Conservation (phyloP, 768 basidiomycete species). For the Leccinum obscurum region DNA sequence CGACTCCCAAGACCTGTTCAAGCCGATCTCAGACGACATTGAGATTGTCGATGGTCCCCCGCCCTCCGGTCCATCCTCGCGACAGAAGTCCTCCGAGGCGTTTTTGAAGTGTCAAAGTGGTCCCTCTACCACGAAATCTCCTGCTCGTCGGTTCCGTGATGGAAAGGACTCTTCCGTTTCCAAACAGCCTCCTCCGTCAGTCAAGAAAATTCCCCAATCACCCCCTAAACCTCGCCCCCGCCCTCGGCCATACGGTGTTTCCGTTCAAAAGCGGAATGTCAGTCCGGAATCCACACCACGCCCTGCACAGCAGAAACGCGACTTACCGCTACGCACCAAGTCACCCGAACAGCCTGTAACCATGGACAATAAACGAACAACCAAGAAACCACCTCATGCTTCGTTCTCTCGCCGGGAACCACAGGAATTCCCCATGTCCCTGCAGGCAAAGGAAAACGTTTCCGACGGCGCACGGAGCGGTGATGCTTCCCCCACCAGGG, state of each 20-base stretch:
- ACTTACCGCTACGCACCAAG: slow-evolving; percentile 8
- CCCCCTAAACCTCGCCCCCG: slow-evolving; percentile 17
- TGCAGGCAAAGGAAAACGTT: slow-evolving; percentile 25
- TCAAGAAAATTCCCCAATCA: neutral
- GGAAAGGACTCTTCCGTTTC: slow-evolving; percentile 6
- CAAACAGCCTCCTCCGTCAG: neutral
- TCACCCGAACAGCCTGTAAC: slow-evolving; percentile 4
- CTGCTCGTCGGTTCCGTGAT: neutral
- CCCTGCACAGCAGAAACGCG: neutral
- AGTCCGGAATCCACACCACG: slow-evolving; percentile 24
- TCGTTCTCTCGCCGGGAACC: slow-evolving; percentile 11
- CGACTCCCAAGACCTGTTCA: slow-evolving; percentile 26
- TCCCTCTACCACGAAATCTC: neutral
- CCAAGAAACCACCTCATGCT: slow-evolving; percentile 12
- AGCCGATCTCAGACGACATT: slow-evolving; percentile 22
- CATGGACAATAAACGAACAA: neutral
- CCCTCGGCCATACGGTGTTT: slow-evolving; percentile 15
- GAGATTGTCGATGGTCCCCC: neutral
- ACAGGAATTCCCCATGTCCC: slow-evolving; percentile 27
- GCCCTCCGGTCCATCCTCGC: neutral
- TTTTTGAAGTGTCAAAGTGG: slow-evolving; percentile 7
- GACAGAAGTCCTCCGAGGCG: neutral
- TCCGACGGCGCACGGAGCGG: slow-evolving; percentile 13
- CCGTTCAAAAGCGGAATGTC: neutral
- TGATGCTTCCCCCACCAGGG: slow-evolving; percentile 11